Base-by-base conservation (phyloP, 2,329 filamentous ascomycete genomes). In the Penicillium capsulatum region DNA sequence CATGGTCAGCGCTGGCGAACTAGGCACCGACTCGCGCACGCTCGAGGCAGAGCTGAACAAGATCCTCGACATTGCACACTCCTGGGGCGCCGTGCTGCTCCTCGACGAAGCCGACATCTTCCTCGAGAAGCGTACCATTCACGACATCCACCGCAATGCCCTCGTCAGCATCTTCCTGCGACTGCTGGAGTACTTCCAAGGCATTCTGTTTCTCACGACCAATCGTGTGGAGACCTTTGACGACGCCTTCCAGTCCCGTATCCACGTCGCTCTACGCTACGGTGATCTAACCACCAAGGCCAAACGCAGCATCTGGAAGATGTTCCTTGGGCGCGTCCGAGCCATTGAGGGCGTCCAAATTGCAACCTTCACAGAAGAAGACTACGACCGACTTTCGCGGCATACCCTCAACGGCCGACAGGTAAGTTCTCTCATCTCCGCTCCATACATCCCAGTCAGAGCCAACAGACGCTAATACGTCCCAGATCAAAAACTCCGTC, bases 201-300 rank as follows among this genome's bases (percentile, higher is more conserved):
- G 89, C 3, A 94, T 94, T 37, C 64, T 94, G 3, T 94, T 95
- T 69, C 66, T 95, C 17, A 95, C 89, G 0, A 94, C 89, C 2
- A 94, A 94, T 60, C 80, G 88, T 1, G 86, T 94, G 1, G 68
- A 83, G 69, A 90, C 86, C 0, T 94, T 95, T 55, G 89, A 95
- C 54, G 86, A 92, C 46, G 89, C 89, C 0, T 94, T 94, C 72
- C 85, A 92, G 59, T 86, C 81, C 7, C 80, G 89, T 16, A 94
- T 94, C 46, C 87, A 94, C 61, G 83, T 94, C 53, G 86, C 87
- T 0, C 71, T 95, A 7, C 76, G 84, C 17, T 95, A 94, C 64
- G 84, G 85, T 27, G 80, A 84, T 34, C 74, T 94, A 7, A 81
- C 80, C 27, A 63, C 69, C 4, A 83, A 83, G 55, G 87, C 88